phyloP scores from a whole-genome alignment of 768 basidiomycete species.

The Hypholoma sublateritium region DNA sequence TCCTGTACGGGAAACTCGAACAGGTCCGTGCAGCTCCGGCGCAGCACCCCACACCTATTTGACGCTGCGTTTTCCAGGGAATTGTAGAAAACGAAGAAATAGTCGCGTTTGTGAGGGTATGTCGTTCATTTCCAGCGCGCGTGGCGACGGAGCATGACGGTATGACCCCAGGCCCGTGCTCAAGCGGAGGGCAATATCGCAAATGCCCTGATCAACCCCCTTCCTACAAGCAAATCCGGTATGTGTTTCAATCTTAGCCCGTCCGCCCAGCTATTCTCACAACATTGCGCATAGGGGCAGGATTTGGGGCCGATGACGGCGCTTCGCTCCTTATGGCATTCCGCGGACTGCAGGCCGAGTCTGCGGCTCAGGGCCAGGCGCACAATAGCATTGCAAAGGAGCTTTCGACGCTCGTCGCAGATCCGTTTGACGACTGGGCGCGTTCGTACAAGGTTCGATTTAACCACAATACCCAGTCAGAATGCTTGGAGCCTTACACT shows the following conservation, averaged over 20 bases:
- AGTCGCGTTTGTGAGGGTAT: conserved; percentile 76
- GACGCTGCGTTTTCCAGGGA: conserved; percentile 48
- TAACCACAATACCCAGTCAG: neutral
- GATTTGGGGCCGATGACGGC: conserved; percentile 80
- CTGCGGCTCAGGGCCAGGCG: conserved; percentile 66
- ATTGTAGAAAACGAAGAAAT: conserved; percentile 83
- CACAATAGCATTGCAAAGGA: conserved; percentile 75
- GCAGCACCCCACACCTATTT: conserved; percentile 10
- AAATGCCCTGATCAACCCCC: conserved; percentile 50
- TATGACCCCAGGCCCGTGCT: conserved; percentile 60
- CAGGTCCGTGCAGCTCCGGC: conserved; percentile 48
- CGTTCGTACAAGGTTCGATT: conserved; percentile 61
- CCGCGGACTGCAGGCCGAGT: conserved; percentile 76
- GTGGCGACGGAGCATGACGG: neutral
- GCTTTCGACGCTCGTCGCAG: conserved; percentile 70
- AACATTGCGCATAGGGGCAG: conserved; percentile 42
- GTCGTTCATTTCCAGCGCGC: conserved; percentile 19
- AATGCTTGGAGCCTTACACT: conserved; percentile 10
- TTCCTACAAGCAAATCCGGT: conserved; percentile 52
- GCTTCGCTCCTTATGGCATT: conserved; percentile 81
- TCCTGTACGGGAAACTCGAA: conserved; percentile 73
- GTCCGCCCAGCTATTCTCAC: conserved; percentile 6
- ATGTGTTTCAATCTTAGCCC: conserved; percentile 6
- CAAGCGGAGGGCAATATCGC: conserved; percentile 69
- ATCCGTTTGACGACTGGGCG: conserved; percentile 84